Evolutionary conservation across 1,284 basidiomycete genomes (phyloP), one percentile per base, ranked within the genome.

Genomic region (Xerocomus nothofagi): DNA sequence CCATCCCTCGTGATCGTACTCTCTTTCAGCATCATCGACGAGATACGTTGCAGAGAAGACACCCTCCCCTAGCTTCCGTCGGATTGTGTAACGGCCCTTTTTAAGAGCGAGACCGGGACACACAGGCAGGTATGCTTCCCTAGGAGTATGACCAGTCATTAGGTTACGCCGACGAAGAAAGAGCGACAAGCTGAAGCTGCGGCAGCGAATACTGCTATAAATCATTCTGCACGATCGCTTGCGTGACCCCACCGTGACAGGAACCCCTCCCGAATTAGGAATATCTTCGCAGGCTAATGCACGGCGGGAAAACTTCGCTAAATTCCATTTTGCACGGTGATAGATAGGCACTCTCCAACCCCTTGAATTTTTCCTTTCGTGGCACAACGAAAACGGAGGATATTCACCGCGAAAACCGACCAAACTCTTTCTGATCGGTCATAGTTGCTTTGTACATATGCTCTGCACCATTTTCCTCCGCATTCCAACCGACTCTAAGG

Each of bases 361-460:
- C 59, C 76, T 91, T 50, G 62, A 71, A 39, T 86, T 81, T 61
- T 57, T 89, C 49, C 57, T 68, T 40, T 56, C 63, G 6, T 81
- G 61, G 62, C 18, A 57, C 43, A 34, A 34, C n/a, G 58, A 14
- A 29, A 56, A 58, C 7, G 51, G 45, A 43, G 54, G 39, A 23
- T 42, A 20, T 54, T 60, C 39, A 54, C 53, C 43, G 21, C 44
- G 39, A 62, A 70, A 21, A 49, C 61, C 29, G 56, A 57, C n/a
- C 37, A 63, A 26, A 26, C 60, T 91, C 44, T 78, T 80, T 66
- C 72, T 89, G 38, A 71, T 90, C 34, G 88, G 87, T 14, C 88
- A 91, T 67, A 88, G 86, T 67, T 90, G 87, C 67, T 75, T 82
- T 53, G 86, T 88, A 4, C 89, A 91, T 66, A 91, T 91, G 73